These are phyloP conservation scores for Aspergillus niger DNA, from an alignment of 2,329 filamentous ascomycete species.

Conservation along the genomic window DNA sequence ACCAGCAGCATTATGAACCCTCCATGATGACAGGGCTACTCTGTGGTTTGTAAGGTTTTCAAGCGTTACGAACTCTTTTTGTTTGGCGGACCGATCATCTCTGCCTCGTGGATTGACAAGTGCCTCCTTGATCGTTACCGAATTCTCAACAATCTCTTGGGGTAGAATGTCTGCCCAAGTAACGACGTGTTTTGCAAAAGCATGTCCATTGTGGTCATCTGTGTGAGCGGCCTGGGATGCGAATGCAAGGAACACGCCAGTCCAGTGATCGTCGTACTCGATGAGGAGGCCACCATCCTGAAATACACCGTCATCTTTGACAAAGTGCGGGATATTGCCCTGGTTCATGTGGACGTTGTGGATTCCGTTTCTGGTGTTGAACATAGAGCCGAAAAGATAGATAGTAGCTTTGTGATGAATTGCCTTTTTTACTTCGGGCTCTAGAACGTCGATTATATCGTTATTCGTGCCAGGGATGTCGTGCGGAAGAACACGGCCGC, in stretches of 20 bases:
- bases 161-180: constrained; percentile 16
- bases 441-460: constrained; percentile 37
- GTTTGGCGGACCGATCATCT: background rate
- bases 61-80: constrained; percentile 13
- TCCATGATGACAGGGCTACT: constrained; percentile 16
- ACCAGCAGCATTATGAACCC: constrained; percentile 16
- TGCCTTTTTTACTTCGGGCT: constrained; percentile 15
- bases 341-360: constrained; percentile 25
- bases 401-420: constrained; percentile 12
- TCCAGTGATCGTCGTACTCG: constrained; percentile 15
- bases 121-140: constrained; percentile 15
- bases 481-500: constrained; percentile 22
- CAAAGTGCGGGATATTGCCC: constrained; percentile 12
- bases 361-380: constrained; percentile 12
- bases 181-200: background rate
- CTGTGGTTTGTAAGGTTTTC: constrained; percentile 14
- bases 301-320: constrained; percentile 15
- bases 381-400: constrained; percentile 19
- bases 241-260: constrained; percentile 20
- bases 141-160: constrained; percentile 9
- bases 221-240: constrained; percentile 21
- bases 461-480: constrained; percentile 20
- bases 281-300: constrained; percentile 21
- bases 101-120: background rate
- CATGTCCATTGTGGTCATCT: constrained; percentile 16